phyloP scores from a whole-genome alignment of 169 alveolate genomes.

The Eimeria acervulina region DNA sequence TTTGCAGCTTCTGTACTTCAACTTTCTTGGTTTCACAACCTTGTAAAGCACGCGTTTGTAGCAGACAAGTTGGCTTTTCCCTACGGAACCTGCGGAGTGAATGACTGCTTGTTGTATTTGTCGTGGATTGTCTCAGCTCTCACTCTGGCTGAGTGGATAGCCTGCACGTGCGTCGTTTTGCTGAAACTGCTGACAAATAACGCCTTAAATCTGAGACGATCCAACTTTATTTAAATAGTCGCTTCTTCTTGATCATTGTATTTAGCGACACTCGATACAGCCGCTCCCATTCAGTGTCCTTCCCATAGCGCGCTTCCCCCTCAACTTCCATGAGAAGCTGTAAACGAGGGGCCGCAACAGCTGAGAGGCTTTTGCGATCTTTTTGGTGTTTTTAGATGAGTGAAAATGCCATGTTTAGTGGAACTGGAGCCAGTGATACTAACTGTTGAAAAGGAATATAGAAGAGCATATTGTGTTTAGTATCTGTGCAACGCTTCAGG shows the following conservation, averaged over 20 bases:
- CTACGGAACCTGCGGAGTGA: neutral
- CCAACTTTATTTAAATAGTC: too few species aligned
- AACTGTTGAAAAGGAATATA: neutral
- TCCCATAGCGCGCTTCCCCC: too few species aligned
- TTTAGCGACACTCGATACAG: too few species aligned
- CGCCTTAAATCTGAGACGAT: neutral
- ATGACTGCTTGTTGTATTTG: neutral
- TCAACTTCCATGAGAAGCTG: too few species aligned
- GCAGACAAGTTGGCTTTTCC: conserved; percentile 13
- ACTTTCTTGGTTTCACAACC: conserved; percentile 58
- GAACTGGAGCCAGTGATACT: neutral
- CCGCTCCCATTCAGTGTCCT: too few species aligned
- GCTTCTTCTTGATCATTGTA: too few species aligned
- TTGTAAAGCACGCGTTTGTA: conserved; percentile 12
- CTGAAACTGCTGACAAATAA: neutral
- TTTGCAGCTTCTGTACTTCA: conserved; percentile 59
- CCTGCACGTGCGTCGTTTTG: conserved; percentile 4
- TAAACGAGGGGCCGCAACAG: too few species aligned
- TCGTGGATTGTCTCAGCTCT: conserved; percentile 53
- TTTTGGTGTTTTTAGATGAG: too few species aligned
- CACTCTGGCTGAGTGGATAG: conserved; percentile 56
- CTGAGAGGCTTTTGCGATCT: too few species aligned
- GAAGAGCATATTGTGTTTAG: neutral
- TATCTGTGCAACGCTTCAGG: neutral
- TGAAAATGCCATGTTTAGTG: too few species aligned